Base-by-base conservation (phyloP, 139 green algal genomes). In the Picochlorum sp. region DNA sequence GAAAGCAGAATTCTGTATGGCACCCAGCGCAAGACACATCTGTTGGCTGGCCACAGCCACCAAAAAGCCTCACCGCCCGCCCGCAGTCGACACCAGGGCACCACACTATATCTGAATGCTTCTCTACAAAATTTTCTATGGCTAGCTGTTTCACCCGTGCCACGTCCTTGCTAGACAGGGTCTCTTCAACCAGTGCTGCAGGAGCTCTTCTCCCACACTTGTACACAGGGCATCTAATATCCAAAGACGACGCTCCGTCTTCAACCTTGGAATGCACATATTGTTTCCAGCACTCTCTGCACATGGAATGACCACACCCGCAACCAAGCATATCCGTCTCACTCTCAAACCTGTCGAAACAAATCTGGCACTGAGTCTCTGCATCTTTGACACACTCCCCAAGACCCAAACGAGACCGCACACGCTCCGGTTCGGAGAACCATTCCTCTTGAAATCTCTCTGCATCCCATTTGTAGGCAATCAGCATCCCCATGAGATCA, bases 371-470 rank as follows among this genome's bases (percentile, higher is more conserved):
- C 4, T 24, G 47, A 20, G 74, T 67, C 6, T 45, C 6, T 45
- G 21, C 50, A 37, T 54, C 26, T 21, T 73, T 51, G 24, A 56
- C 31, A 21, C 73, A 57, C 4, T 87, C 76, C 45, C 83, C 16
- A 4, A 97, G 70, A 2, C 90, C 90, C 5, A 95, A 73, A 52
- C 75, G 63, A 7, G 66, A 51, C 13, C 74, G 74, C 62, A 96
- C 81, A 6, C 54, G 60, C 3, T 90, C 86, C 23, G 85, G 73
- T 62, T 97, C 84, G 1, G 65, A 59, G 66, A 97, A 97, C 88
- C 88, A 97, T 57, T 91, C 85, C 45, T 97, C 90, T 38, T 96
- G 78, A 21, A 90, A 75, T 3, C 77, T 68, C 61, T 78, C 86
- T 5, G 78, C 71, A 64, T 94, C 87, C 87, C 84, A 91, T 76